Evolutionary conservation across 805 yeast genomes (phyloP).

Genomic region (Brettanomyces anomalus): DNA sequence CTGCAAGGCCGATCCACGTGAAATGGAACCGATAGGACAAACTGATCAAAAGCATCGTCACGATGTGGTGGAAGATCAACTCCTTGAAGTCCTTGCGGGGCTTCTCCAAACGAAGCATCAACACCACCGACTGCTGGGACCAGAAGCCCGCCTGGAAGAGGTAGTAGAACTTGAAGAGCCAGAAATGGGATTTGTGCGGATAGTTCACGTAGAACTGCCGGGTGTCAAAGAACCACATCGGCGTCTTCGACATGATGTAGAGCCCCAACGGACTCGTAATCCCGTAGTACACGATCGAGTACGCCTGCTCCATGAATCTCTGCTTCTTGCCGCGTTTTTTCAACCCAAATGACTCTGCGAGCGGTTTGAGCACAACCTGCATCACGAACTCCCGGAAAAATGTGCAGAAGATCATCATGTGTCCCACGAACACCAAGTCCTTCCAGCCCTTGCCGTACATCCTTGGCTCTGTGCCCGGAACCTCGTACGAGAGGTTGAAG

Average conservation of each 20-base stretch:
- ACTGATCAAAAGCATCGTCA: conserved; percentile 82
- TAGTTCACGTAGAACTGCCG: conserved; percentile 67
- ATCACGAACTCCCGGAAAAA: conserved; percentile 84
- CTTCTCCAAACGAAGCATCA: conserved; percentile 78
- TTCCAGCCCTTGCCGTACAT: conserved; percentile 78
- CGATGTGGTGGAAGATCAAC: conserved; percentile 84
- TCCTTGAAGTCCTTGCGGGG: conserved; percentile 93
- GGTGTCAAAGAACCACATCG: conserved; percentile 87
- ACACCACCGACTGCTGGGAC: conserved; percentile 89
- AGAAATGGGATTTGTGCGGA: conserved; percentile 74
- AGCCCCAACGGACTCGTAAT: conserved; percentile 79
- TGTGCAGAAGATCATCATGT: conserved; percentile 80
- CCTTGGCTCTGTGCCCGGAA: conserved; percentile 45
- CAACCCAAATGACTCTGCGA: conserved; percentile 49
- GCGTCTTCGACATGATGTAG: conserved; percentile 75
- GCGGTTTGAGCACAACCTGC: conserved; percentile 72
- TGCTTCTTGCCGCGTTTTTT: conserved; percentile 46
- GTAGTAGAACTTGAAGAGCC: conserved; percentile 70
- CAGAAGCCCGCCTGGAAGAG: conserved; percentile 93
- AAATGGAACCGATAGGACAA: conserved; percentile 88
- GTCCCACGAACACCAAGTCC: conserved; percentile 73
- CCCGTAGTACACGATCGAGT: conserved; percentile 74
- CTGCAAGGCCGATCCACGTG: conserved; percentile 88
- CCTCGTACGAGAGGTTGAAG: conserved; percentile 55
- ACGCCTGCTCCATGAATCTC: conserved; percentile 91